Conservation (phyloP, 2,329 filamentous ascomycete species). For the Xylaria polymorpha region DNA sequence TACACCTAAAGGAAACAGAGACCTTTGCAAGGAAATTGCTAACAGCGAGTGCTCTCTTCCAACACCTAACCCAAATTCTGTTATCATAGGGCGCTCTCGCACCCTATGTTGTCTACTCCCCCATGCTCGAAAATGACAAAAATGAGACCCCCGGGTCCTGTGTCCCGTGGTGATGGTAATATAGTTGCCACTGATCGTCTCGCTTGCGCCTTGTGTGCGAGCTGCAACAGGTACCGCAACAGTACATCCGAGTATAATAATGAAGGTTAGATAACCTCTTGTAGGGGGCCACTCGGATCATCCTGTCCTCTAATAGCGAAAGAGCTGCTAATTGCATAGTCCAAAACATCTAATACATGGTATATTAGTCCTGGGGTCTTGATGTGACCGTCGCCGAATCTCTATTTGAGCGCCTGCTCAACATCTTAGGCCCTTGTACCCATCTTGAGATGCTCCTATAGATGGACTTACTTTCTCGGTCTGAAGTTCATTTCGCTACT, state of each 20-base stretch:
- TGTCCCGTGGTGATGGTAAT: neutral
- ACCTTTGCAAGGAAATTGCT: neutral
- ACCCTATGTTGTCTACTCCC: no score
- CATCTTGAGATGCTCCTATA: neutral
- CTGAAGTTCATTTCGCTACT: neutral
- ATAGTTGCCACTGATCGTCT: neutral
- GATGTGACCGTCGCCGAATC: neutral
- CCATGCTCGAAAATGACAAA: neutral
- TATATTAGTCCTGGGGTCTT: no score
- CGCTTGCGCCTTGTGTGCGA: neutral
- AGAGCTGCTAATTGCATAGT: neutral
- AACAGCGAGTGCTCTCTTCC: neutral
- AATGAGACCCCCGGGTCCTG: no score
- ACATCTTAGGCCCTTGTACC: neutral
- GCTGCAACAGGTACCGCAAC: neutral
- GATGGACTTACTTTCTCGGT: neutral
- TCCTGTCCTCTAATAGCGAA: neutral
- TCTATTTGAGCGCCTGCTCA: neutral
- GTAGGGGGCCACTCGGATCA: neutral
- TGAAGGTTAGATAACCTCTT: neutral
- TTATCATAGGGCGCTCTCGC: neutral
- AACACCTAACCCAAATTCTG: neutral
- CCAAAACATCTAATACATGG: neutral
- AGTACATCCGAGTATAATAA: neutral
- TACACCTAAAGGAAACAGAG: neutral